Conservation (phyloP, 768 basidiomycete species). For the Leccinum sublutescens region DNA sequence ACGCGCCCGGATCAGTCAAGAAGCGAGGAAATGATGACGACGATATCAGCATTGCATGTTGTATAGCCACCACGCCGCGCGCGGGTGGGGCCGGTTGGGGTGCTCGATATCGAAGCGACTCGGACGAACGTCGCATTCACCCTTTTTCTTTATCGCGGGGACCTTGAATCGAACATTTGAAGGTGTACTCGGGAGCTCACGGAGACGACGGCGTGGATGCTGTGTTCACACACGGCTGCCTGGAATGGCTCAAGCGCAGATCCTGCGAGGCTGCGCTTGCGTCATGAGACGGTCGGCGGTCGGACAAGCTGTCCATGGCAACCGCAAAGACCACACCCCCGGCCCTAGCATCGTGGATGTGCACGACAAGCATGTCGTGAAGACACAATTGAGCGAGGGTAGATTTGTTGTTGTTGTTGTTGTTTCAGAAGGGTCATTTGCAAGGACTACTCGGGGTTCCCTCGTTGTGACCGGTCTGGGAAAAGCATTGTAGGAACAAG, state of each 20-base stretch:
- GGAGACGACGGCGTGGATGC: not conserved
- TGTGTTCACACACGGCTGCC: not conserved
- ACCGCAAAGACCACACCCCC: not conserved
- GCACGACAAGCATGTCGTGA: not conserved
- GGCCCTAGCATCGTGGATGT: not conserved
- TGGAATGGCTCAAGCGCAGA: not conserved
- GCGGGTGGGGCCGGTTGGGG: not conserved
- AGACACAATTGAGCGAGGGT: not conserved
- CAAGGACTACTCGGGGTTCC: not conserved
- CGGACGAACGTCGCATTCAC: not conserved
- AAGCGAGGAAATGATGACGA: not conserved
- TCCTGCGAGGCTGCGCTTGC: not conserved
- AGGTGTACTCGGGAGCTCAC: not conserved
- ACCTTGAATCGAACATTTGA: too few relatives aligned
- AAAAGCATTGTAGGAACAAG: not conserved
- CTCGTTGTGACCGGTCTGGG: not conserved
- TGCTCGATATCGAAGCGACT: not conserved
- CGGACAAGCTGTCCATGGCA: not conserved
- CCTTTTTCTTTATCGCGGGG: too few relatives aligned
- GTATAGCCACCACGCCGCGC: not conserved
- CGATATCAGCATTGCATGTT: not conserved
- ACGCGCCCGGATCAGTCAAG: not conserved
- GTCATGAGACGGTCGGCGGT: not conserved
- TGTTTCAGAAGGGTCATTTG: not conserved
- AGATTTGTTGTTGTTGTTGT: not conserved